phyloP scores from a whole-genome alignment of 1,139 yeast species.

The Groenewaldozyma auringiensis region DNA sequence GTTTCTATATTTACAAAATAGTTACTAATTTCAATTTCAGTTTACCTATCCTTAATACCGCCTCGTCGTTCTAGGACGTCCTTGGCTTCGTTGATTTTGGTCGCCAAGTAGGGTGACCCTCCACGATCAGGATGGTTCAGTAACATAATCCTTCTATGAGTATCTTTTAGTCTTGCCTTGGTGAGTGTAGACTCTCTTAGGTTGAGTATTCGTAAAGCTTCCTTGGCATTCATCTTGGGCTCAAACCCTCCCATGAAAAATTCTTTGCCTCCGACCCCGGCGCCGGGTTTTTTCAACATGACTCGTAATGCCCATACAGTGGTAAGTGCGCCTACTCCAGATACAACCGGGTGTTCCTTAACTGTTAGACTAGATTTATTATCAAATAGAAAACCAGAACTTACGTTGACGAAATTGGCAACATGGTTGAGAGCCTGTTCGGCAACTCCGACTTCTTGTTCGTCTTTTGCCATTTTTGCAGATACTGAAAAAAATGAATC shows the following conservation, averaged over 20 bases:
- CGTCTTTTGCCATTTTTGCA: background rate
- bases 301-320: constrained; percentile 43
- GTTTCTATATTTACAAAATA: constrained; percentile 75
- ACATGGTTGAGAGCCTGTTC: constrained; percentile 56
- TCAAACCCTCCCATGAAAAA: constrained; percentile 86
- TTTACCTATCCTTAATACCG: background rate
- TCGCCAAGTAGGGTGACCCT: constrained; percentile 90
- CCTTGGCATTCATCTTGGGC: constrained; percentile 78
- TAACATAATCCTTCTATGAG: constrained; percentile 87
- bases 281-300: constrained; percentile 56
- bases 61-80: constrained; percentile 69
- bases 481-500: background rate
- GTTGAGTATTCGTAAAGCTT: constrained; percentile 82
- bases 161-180: constrained; percentile 76
- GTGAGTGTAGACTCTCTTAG: constrained; percentile 72
- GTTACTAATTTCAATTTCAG: background rate
- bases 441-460: constrained; percentile 40
- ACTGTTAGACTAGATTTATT: background rate
- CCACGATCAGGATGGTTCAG: constrained; percentile 98
- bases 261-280: constrained; percentile 66
- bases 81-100: constrained; percentile 95
- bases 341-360: constrained; percentile 61
- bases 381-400: constrained; percentile 6
- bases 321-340: constrained; percentile 64
- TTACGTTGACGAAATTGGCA: constrained; percentile 22